A percentile compares a stretch with the other conserved stretches of the same genome.
phyloP scores from a whole-genome alignment of 805 yeast species.

The Wickerhamiella musiphila region DNA sequence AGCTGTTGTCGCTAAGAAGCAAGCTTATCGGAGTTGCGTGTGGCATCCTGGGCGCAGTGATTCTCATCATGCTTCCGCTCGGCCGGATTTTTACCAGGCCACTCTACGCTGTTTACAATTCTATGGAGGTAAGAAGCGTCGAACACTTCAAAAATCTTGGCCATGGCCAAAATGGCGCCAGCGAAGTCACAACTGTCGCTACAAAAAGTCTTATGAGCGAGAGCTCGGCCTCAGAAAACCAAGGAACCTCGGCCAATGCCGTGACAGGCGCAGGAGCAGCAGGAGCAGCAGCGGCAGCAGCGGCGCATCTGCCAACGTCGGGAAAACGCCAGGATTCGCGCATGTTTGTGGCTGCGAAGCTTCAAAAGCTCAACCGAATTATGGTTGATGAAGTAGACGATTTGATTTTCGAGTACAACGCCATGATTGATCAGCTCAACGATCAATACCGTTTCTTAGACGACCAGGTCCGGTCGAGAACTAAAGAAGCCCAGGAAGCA shows the following conservation, averaged over 20 bases:
- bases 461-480: conserved; percentile 72
- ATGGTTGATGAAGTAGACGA: conserved; percentile 66
- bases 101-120: conserved; percentile 10
- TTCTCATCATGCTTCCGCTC: conserved; percentile 7
- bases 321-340: conserved; percentile 4
- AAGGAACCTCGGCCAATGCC: not conserved
- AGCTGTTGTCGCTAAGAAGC: conserved; percentile 5
- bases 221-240: not conserved
- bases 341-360: conserved; percentile 11
- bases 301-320: not conserved
- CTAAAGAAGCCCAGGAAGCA: conserved; percentile 60
- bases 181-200: not conserved
- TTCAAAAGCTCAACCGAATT: conserved; percentile 10
- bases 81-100: conserved; percentile 12
- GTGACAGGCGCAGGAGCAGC: not conserved
- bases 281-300: not conserved
- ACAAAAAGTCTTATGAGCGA: too few relatives aligned
- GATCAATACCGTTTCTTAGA: conserved; percentile 72
- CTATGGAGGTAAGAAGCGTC: conserved; percentile 7
- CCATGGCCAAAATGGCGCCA: not conserved
- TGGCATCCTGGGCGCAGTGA: conserved; percentile 11
- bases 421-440: conserved; percentile 77
- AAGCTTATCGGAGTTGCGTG: conserved; percentile 9
- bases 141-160: not conserved
- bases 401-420: conserved; percentile 72